Evolutionary conservation across 345 rosid species (phyloP), one percentile per base, ranked within the genome.

Genomic region (Salix caprea): DNA sequence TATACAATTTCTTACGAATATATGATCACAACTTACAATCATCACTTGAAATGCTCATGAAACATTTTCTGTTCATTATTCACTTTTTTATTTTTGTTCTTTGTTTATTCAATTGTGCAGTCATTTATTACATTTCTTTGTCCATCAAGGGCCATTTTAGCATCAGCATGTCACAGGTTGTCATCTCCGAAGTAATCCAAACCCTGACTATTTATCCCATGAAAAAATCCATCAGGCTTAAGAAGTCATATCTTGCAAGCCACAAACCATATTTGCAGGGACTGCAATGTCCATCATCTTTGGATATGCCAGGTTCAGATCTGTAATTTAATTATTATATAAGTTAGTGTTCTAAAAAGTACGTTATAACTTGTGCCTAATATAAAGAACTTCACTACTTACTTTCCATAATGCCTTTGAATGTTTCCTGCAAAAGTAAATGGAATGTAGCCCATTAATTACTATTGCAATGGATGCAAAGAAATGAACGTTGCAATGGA

Each of bases 231-330:
- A 39, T 36, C 78, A 58, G 65, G 78, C 75, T 81, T 77, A 68
- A 32, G 78, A 58, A 26, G 80, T 69, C 71, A 68, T 36, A 76
- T 90, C 97, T 88, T 96, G 99, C 87, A 91, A 81, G 67, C 98
- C 98, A 73, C 98, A 96, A 14, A 87, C 90, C 93, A 92, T 79
- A 70, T 93, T 96, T 54, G 94, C 92, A 37, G 94, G 99, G 44
- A 90, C 97, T 24, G 98, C 93, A 62, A 88, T 79, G 69, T 91
- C 98, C 32, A 93, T 92, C 97, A 91, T 89, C 89, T 93, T 91
- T 21, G 99, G 99, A 84, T 92, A 92, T 73, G 95, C 56, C 67
- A 96, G 86, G 76, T 90, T 89, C 56, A 96, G 85, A 89, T 91
- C 98, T 96, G 87, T 40, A 72, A 23, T n/a, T 28, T 10, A 3